Conservation (phyloP, 176 grass and related monocot species). For the Bonia amplexicaulis region DNA sequence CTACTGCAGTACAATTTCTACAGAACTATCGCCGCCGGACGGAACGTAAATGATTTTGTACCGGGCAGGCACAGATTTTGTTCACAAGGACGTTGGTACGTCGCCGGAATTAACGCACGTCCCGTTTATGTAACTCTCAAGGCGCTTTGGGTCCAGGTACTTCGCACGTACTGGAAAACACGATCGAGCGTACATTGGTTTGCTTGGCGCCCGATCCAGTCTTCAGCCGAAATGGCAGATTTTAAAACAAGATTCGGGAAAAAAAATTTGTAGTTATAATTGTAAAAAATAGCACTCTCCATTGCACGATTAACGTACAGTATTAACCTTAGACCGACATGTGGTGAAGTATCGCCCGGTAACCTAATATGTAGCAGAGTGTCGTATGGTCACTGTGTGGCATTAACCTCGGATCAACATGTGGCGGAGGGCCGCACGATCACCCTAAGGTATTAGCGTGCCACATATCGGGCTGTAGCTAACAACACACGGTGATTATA, state of each 20-base stretch:
- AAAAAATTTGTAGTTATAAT: no score
- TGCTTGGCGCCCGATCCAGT: not conserved
- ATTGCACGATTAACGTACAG: no score
- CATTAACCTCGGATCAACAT: no score
- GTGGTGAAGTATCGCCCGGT: accelerated
- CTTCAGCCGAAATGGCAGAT: not conserved
- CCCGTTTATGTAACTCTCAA: not conserved
- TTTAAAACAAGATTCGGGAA: no score
- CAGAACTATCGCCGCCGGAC: not conserved
- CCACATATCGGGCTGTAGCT: no score
- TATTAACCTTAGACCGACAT: no score
- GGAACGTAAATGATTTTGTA: not conserved
- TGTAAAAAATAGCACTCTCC: no score
- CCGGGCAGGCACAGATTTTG: not conserved
- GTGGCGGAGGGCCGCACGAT: no score
- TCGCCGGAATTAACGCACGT: slow-evolving; percentile 8
- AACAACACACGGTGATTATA: no score
- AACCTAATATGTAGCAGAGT: no score
- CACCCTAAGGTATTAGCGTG: no score
- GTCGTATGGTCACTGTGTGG: no score
- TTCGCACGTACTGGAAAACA: not conserved
- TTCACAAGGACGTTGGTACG: slow-evolving; percentile 1
- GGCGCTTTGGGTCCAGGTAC: not conserved
- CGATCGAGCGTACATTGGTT: not conserved
- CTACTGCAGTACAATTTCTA: not conserved